Evolutionary conservation across 2,329 filamentous ascomycete species (phyloP).

Genomic region (Pyrenophora tritici-repentis): DNA sequence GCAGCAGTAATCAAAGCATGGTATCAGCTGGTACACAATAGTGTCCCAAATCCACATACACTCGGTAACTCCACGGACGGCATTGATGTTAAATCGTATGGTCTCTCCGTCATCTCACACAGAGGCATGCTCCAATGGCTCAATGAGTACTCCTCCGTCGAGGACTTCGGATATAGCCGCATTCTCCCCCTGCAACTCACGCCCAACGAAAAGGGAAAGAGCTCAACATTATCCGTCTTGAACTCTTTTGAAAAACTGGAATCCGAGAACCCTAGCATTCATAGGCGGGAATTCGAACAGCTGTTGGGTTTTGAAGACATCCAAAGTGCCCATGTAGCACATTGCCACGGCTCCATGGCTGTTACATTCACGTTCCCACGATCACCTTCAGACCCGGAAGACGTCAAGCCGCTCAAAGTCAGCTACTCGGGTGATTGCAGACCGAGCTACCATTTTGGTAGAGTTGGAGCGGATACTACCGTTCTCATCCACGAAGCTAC

Average conservation of each 20-base stretch:
- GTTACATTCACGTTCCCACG: slow-evolving; percentile 77
- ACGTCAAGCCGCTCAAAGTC: slow-evolving; percentile 70
- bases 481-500: slow-evolving; percentile 95
- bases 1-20: slow-evolving; percentile 81
- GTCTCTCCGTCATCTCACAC: slow-evolving; percentile 66
- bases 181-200: slow-evolving; percentile 58
- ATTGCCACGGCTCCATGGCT: slow-evolving; percentile 80
- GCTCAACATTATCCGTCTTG: slow-evolving; percentile 34
- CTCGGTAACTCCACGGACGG: slow-evolving; percentile 16
- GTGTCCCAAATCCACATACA: slow-evolving; percentile 33
- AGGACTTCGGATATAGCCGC: slow-evolving; percentile 73
- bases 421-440: slow-evolving; percentile 95
- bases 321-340: slow-evolving; percentile 69
- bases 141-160: slow-evolving; percentile 76
- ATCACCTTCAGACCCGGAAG: slow-evolving; percentile 15
- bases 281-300: slow-evolving; percentile 46
- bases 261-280: slow-evolving; percentile 11
- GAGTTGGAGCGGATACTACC: slow-evolving; percentile 74
- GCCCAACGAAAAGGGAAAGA: slow-evolving; percentile 26
- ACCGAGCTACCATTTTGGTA: slow-evolving; percentile 67
- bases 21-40: slow-evolving; percentile 63
- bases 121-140: slow-evolving; percentile 75
- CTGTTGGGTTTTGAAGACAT: slow-evolving; percentile 69
- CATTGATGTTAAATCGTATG: slow-evolving; percentile 40
- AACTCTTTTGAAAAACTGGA: slow-evolving; percentile 21